Evolutionary conservation across 2,329 filamentous ascomycete genomes (phyloP).

Genomic region (Sarocladiaceae sp.): DNA sequence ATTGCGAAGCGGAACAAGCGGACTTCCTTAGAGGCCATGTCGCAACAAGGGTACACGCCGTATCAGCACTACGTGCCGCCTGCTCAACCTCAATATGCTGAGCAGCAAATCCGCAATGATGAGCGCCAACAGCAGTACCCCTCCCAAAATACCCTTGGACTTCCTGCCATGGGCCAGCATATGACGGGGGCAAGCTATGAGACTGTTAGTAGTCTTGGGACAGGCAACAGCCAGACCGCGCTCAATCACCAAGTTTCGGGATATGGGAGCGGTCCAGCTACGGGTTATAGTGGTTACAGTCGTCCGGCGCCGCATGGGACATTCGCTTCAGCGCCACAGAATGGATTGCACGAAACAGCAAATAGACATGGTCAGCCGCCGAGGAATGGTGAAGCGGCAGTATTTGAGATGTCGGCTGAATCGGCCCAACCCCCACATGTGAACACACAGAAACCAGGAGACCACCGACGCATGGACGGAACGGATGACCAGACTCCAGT

Average conservation of each 20-base stretch:
- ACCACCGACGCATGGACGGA: conserved; percentile 8
- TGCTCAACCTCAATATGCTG: background rate
- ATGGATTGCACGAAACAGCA: no score
- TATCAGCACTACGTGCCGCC: conserved; percentile 9
- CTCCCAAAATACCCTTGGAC: background rate
- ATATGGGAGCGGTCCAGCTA: background rate
- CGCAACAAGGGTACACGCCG: background rate
- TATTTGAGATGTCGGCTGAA: conserved; percentile 30
- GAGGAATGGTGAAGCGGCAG: conserved; percentile 17
- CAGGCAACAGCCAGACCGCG: background rate
- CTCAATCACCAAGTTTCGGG: conserved; percentile 11
- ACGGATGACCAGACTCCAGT: conserved; percentile 10
- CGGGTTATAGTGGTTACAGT: background rate
- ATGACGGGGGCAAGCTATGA: background rate
- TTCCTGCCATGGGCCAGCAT: background rate
- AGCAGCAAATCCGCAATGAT: background rate
- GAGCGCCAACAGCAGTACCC: background rate
- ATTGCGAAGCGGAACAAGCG: background rate
- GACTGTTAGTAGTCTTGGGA: conserved; percentile 4
- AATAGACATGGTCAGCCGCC: background rate
- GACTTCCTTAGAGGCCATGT: background rate
- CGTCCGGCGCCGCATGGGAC: background rate
- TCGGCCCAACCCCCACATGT: conserved; percentile 13
- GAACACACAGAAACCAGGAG: conserved; percentile 7
- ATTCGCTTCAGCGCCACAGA: background rate